A percentile compares a stretch with the other conserved stretches of the same genome.
These are phyloP conservation scores for Chrysanthemum seticuspe DNA, from an alignment of 129 eudicot genomes.

Conservation along the genomic window DNA sequence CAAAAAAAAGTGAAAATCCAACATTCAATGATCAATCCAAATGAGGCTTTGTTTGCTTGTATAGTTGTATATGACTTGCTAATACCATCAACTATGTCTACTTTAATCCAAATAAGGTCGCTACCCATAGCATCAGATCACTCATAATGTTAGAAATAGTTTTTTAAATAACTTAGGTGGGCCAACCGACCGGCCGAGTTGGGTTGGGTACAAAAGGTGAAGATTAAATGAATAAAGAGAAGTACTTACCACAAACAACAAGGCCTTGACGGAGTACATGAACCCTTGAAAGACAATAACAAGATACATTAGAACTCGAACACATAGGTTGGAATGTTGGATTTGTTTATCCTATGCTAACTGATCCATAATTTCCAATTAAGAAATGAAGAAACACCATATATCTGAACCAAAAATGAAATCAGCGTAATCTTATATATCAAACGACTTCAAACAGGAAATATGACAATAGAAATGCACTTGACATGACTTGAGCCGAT, in stretches of 20 bases:
- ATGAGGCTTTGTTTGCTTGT: background rate
- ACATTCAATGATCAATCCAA: no score
- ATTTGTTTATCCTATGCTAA: background rate
- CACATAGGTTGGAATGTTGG: slow-evolving; percentile 4
- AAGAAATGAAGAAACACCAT: no score
- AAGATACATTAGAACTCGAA: slow-evolving; percentile 1
- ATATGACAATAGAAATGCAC: no score
- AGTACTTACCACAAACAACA: slow-evolving; percentile 24
- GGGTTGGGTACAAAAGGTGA: no score
- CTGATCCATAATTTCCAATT: no score
- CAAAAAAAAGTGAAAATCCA: no score
- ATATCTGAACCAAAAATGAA: no score
- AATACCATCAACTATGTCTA: background rate
- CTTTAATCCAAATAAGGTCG: background rate
- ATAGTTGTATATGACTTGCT: slow-evolving; percentile 1
- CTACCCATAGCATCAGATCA: background rate
- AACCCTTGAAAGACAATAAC: slow-evolving; percentile 17
- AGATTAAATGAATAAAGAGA: background rate
- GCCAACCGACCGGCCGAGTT: no score
- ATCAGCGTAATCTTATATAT: no score
- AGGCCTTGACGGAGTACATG: slow-evolving; percentile 9
- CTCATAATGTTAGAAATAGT: background rate
- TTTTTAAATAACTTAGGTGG: no score
- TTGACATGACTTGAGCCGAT: no score
- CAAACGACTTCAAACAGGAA: no score